These are phyloP conservation scores for Urochloa ruziziensis DNA, from an alignment of 176 grass and related monocot species.

Conservation along the genomic window DNA sequence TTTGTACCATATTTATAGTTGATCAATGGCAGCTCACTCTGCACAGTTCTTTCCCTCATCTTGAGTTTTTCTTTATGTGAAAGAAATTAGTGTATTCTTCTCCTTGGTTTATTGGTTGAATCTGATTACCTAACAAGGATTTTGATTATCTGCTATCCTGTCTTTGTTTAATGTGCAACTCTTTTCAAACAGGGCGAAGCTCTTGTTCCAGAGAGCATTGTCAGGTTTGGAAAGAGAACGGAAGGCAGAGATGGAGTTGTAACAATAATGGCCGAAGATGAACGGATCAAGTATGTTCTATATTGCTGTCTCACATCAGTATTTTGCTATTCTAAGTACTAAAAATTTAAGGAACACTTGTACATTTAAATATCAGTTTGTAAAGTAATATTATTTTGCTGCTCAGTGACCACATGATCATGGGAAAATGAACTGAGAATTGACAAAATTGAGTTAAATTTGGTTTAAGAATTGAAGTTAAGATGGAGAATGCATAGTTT, in stretches of 20 bases:
- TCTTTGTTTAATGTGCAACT: not conserved
- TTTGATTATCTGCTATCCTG: not conserved
- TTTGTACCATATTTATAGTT: not conserved
- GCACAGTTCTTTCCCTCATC: not conserved
- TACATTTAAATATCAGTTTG: not conserved
- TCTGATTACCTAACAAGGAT: not conserved
- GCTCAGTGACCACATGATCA: not conserved
- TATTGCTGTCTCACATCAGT: not conserved
- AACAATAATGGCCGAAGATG: conserved; percentile 57
- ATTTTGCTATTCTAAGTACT: not conserved
- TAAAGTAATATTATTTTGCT: not conserved
- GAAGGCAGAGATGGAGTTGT: conserved; percentile 61
- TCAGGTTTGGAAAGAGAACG: conserved; percentile 71
- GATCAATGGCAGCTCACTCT: not conserved
- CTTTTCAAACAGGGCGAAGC: conserved; percentile 75
- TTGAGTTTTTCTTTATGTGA: not conserved
- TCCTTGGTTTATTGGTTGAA: not conserved
- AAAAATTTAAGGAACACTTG: not conserved
- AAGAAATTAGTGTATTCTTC: not conserved
- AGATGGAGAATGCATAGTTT: not conserved
- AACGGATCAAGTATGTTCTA: conserved; percentile 69
- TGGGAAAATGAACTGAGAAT: not conserved
- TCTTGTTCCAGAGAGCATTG: conserved; percentile 84
- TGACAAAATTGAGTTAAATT: not conserved
- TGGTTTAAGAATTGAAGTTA: not conserved